Evolutionary conservation across 371 early-diverging fungal species (phyloP), one percentile per base, ranked within the genome.

Genomic region (Smittium mucronatum): DNA sequence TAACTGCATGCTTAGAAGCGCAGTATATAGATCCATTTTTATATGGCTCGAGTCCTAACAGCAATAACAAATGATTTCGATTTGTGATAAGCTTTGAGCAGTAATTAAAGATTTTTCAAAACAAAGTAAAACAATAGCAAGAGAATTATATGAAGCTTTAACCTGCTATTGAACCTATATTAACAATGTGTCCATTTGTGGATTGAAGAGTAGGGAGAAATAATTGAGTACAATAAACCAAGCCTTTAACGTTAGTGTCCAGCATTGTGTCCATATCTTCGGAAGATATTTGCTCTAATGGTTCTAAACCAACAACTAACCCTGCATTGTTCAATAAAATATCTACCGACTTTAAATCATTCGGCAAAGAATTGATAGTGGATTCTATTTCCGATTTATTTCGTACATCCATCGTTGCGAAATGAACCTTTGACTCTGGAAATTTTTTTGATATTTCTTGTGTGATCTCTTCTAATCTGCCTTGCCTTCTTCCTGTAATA

Each of bases 171-270:
- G 92, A 91, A 1, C 89, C 87, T 73, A 97, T 78, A 80, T 93
- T 95, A 68, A 97, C 89, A 64, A 95, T 85, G 76, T 92, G 89
- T 0, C 96, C 96, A 8, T 47, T 28, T 0, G 88, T 81, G 36
- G 80, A 77, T 76, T 88, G 90, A 92, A 97, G 93, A 2, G 82
- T 78, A 0, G 89, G 90, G 16, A 95, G 73, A 17, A 93, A 81
- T 0, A 91, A 90, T 69, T 93, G 88, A 17, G 92, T 92, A 5
- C 88, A 85, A 67, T 86, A 86, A 11, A 89, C 74, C 0, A 90
- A 77, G 0, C 92, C 95, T 75, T 94, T 93, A 72, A 96, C 86
- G 74, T 97, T 97, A 57, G 94, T 94, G 64, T 90, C 89, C 58
- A 97, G 72, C 87, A 94, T 91, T 60, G 85, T 82, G 71, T 94